phyloP scores from a whole-genome alignment of 2,329 filamentous ascomycete species.

The Penicillium janthinellum region DNA sequence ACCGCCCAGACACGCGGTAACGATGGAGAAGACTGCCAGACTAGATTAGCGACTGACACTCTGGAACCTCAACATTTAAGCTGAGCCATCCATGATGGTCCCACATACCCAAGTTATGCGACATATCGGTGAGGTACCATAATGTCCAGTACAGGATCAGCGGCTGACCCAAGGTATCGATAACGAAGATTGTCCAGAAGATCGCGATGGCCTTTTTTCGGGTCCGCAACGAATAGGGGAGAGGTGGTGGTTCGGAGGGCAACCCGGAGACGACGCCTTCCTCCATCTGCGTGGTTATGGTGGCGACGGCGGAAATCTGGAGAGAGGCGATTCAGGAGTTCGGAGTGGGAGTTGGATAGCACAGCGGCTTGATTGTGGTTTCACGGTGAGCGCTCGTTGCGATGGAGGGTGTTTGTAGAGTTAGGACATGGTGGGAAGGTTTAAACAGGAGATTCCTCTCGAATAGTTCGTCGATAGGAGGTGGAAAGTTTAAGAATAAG shows the following conservation, averaged over 20 bases:
- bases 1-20: slow-evolving; percentile 44
- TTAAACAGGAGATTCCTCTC: neutral
- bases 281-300: slow-evolving; percentile 35
- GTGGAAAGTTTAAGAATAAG: neutral
- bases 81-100: neutral
- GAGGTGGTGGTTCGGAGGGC: slow-evolving; percentile 46
- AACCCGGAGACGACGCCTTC: slow-evolving; percentile 29
- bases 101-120: slow-evolving; percentile 43
- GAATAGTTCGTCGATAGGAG: neutral
- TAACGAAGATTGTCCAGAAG: slow-evolving; percentile 62
- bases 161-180: slow-evolving; percentile 62
- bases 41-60: slow-evolving; percentile 9
- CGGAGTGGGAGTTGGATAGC: neutral
- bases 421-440: slow-evolving; percentile 3
- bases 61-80: neutral
- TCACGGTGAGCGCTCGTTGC: neutral
- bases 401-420: neutral
- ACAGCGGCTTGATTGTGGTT: neutral
- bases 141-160: slow-evolving; percentile 63
- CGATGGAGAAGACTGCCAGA: slow-evolving; percentile 44
- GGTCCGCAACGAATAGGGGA: slow-evolving; percentile 58
- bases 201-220: slow-evolving; percentile 59
- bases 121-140: slow-evolving; percentile 59
- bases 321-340: neutral
- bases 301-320: slow-evolving; percentile 12